Percentiles rank a stretch among this genome's conserved stretches.
Conservation (phyloP, 2,329 filamentous ascomycete genomes). For the Talaromyces albobiverticillius region DNA sequence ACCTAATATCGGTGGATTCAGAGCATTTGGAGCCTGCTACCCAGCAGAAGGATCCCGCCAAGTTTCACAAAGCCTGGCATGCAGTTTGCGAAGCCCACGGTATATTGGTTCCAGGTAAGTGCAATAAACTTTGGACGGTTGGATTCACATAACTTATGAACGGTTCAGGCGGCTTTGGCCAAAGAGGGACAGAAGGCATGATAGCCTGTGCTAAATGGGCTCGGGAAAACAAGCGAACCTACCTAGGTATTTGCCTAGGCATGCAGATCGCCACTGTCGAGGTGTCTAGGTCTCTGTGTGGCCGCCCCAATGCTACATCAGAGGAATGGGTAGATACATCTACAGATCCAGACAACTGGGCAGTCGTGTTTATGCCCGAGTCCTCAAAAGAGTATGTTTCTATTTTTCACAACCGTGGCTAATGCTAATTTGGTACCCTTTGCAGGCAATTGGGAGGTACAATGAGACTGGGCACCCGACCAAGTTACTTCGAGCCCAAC, state of each 20-base stretch:
- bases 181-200: slow-evolving; percentile 85
- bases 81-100: slow-evolving; percentile 64
- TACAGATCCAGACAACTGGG: slow-evolving; percentile 47
- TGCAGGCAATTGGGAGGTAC: slow-evolving; percentile 76
- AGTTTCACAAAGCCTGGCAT: slow-evolving; percentile 51
- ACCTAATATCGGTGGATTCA: slow-evolving; percentile 81
- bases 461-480: slow-evolving; percentile 77
- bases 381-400: slow-evolving; percentile 4
- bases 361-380: slow-evolving; percentile 93
- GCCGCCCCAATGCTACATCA: slow-evolving; percentile 50
- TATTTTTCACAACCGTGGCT: no score
- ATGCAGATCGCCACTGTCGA: slow-evolving; percentile 94
- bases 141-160: not conserved
- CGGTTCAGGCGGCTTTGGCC: slow-evolving; percentile 72
- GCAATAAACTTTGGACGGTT: no score
- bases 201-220: slow-evolving; percentile 83
- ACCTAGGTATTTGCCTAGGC: slow-evolving; percentile 84
- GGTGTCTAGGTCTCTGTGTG: slow-evolving; percentile 72
- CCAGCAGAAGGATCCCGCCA: slow-evolving; percentile 61
- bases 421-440: no score
- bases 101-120: slow-evolving; percentile 32
- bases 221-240: slow-evolving; percentile 74
- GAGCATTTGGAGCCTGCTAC: slow-evolving; percentile 72
- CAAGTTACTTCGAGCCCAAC: slow-evolving; percentile 70
- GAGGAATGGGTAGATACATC: slow-evolving; percentile 9